These are phyloP conservation scores for Skeletonema marinoi DNA, from an alignment of 108 stramenopile species.

Conservation along the genomic window DNA sequence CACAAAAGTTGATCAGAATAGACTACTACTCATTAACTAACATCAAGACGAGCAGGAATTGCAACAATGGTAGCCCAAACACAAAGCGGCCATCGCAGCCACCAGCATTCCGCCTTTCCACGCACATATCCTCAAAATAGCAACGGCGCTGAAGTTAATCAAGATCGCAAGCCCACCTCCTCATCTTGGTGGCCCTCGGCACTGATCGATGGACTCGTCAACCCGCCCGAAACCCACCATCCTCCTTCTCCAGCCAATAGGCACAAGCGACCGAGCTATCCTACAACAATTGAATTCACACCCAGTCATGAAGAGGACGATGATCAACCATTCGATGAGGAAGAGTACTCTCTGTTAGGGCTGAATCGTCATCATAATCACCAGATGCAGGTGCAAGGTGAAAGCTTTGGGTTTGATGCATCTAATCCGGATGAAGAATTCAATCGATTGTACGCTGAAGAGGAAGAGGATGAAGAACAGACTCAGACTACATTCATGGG, in stretches of 20 bases:
- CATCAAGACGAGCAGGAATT: not conserved
- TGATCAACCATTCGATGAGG: conserved; percentile 14
- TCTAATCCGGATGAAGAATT: not conserved
- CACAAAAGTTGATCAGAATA: not conserved
- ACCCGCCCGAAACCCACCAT: not conserved
- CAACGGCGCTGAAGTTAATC: conserved; percentile 30
- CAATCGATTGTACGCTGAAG: not conserved
- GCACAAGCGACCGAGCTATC: conserved; percentile 6
- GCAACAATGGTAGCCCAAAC: conserved; percentile 1
- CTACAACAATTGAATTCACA: conserved; percentile 9
- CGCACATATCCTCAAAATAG: conserved; percentile 8
- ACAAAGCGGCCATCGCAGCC: not conserved
- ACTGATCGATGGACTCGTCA: not conserved
- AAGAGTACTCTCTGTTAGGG: not conserved
- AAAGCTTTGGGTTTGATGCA: conserved; percentile 11
- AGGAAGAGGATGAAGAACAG: conserved; percentile 13
- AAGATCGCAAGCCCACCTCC: conserved; percentile 4
- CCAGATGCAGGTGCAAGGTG: conserved; percentile 1
- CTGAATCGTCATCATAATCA: not conserved
- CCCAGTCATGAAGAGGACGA: not conserved
- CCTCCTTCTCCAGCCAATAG: not conserved
- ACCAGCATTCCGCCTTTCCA: not conserved
- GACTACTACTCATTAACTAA: not conserved
- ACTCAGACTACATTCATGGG: conserved; percentile 12
- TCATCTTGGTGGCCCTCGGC: conserved; percentile 10